These are phyloP conservation scores for Daldinia grandis DNA, from an alignment of 495 filamentous ascomycete species.

Conservation along the genomic window DNA sequence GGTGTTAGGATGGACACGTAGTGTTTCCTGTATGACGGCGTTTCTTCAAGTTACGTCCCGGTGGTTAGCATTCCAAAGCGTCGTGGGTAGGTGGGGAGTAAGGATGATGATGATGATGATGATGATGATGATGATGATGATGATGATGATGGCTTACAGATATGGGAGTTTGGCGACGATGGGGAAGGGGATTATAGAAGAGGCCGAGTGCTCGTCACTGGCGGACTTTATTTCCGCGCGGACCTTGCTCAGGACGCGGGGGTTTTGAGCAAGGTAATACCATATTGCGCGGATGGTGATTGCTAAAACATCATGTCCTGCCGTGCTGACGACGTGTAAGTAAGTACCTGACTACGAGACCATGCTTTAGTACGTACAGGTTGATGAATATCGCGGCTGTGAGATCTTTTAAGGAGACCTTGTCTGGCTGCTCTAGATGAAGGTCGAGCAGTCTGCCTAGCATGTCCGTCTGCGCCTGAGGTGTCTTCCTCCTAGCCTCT, in stretches of 20 bases:
- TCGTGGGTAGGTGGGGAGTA: not conserved
- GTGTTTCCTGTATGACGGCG: slow-evolving; percentile 69
- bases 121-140: too few species aligned
- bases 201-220: not conserved
- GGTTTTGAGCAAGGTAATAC: slow-evolving; percentile 59
- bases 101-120: too few species aligned
- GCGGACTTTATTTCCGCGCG: slow-evolving; percentile 21
- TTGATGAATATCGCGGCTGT: slow-evolving; percentile 1
- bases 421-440: not conserved
- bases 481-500: not conserved
- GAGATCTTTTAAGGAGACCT: not conserved
- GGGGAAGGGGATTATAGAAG: not conserved
- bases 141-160: not conserved
- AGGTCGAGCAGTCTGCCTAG: not conserved
- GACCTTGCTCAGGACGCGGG: slow-evolving; percentile 48
- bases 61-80: not conserved
- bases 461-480: not conserved
- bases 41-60: slow-evolving; percentile 64
- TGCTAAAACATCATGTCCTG: slow-evolving; percentile 64
- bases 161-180: not conserved
- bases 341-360: not conserved
- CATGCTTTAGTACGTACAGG: not conserved
- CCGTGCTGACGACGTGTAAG: slow-evolving; percentile 8
- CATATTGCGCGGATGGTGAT: slow-evolving; percentile 61
- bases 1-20: slow-evolving; percentile 67